These are phyloP conservation scores for Pseudogymnoascus sp. DNA, from an alignment of 2,329 filamentous ascomycete species.

Conservation along the genomic window DNA sequence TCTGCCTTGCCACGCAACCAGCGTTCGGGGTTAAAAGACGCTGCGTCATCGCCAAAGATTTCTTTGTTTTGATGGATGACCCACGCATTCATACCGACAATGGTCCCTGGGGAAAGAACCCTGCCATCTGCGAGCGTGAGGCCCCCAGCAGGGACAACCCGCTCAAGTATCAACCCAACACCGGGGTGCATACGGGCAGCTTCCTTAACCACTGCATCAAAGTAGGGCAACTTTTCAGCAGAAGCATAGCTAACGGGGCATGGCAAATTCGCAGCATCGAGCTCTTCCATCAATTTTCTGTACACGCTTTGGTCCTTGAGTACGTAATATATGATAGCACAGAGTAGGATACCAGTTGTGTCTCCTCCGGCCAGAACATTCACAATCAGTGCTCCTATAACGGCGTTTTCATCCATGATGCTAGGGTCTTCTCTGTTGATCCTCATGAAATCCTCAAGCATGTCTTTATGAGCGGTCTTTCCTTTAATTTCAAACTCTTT, in stretches of 20 bases:
- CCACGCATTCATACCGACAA: conserved; percentile 36
- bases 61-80: conserved; percentile 33
- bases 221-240: conserved; percentile 33
- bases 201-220: conserved; percentile 45
- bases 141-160: conserved; percentile 38
- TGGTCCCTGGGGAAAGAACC: conserved; percentile 30
- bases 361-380: conserved; percentile 27
- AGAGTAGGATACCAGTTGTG: conserved; percentile 30
- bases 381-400: conserved; percentile 11
- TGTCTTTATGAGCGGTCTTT: conserved; percentile 16
- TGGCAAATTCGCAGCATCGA: conserved; percentile 29
- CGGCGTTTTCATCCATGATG: conserved; percentile 11
- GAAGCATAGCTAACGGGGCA: conserved; percentile 20
- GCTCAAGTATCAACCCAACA: conserved; percentile 40
- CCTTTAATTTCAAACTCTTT: neutral
- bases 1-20: conserved; percentile 36
- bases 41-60: conserved; percentile 38
- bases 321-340: conserved; percentile 31
- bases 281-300: conserved; percentile 29
- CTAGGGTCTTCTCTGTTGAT: conserved; percentile 15
- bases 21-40: conserved; percentile 39
- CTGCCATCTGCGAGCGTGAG: conserved; percentile 31
- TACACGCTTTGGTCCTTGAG: conserved; percentile 27
- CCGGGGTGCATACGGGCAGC: conserved; percentile 41
- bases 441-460: conserved; percentile 24